phyloP scores from a whole-genome alignment of 2,329 filamentous ascomycete species.

The Cryphonectria radicalis region DNA sequence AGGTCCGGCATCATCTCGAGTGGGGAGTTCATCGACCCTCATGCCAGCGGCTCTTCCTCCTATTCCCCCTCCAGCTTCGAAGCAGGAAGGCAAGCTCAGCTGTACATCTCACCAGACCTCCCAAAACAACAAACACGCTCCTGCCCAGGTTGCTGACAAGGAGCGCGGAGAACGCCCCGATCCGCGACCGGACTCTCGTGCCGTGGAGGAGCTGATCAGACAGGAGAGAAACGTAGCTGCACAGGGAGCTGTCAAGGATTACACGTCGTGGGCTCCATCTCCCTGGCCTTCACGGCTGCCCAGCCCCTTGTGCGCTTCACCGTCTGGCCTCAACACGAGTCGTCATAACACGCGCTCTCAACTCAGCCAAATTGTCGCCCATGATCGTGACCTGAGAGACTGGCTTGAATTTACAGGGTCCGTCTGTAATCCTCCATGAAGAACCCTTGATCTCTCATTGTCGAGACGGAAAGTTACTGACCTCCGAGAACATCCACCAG shows the following conservation, averaged over 20 bases:
- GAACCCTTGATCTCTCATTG: too few relatives aligned
- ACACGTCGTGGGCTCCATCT: background rate
- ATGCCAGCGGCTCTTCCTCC: too few relatives aligned
- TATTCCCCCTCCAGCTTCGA: background rate
- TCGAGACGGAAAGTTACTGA: background rate
- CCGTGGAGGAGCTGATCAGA: background rate
- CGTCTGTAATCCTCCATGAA: background rate
- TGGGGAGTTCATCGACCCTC: background rate
- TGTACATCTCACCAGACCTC: background rate
- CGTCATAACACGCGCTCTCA: background rate
- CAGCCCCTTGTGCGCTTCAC: background rate
- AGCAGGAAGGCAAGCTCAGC: background rate
- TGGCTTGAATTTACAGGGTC: background rate
- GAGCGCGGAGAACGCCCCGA: background rate
- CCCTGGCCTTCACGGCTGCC: background rate
- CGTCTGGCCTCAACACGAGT: background rate
- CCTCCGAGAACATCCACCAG: background rate
- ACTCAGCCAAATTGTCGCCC: background rate
- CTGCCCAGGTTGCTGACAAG: background rate
- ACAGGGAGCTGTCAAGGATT: background rate
- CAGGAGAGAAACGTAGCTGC: background rate
- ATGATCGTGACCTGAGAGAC: background rate
- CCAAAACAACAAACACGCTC: background rate
- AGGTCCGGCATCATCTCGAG: background rate
- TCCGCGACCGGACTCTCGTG: background rate